phyloP scores from a whole-genome alignment of 164 flowering plant genomes.

The Vitis amurensis region DNA sequence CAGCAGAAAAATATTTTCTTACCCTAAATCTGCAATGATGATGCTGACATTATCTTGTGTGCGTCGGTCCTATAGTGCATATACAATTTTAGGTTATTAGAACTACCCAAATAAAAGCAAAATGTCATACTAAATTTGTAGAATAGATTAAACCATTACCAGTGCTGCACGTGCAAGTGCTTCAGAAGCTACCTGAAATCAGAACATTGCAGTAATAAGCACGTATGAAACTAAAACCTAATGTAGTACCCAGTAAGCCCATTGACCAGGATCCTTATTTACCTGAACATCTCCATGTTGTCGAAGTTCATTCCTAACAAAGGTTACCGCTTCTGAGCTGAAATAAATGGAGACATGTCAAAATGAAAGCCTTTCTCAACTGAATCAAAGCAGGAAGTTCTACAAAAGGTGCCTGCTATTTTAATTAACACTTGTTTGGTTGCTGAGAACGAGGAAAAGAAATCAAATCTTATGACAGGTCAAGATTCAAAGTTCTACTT shows the following conservation, averaged over 20 bases:
- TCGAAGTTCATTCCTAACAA: constrained; percentile 81
- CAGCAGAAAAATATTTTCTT: constrained; percentile 21
- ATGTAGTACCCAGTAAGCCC: too few species aligned
- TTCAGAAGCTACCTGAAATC: constrained; percentile 76
- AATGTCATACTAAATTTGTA: neutral
- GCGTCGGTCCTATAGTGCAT: constrained; percentile 56
- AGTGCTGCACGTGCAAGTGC: constrained; percentile 77
- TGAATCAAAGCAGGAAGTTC: too few species aligned
- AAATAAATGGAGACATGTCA: constrained; percentile 9
- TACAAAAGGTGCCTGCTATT: too few species aligned
- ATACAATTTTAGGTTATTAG: neutral
- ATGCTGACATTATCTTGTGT: constrained; percentile 93
- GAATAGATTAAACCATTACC: constrained; percentile 40
- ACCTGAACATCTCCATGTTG: constrained; percentile 94
- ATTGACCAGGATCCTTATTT: neutral
- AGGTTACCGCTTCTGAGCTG: constrained; percentile 73
- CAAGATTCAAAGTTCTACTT: too few species aligned
- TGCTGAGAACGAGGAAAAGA: too few species aligned
- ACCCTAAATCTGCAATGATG: constrained; percentile 92
- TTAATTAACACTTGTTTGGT: too few species aligned
- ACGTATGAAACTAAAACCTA: too few species aligned
- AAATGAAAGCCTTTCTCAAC: neutral
- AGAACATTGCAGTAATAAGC: constrained; percentile 2
- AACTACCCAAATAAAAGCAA: neutral
- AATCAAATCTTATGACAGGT: too few species aligned